Evolutionary conservation across 148 eudicot species (phyloP).

Genomic region (Bassia scoparia): DNA sequence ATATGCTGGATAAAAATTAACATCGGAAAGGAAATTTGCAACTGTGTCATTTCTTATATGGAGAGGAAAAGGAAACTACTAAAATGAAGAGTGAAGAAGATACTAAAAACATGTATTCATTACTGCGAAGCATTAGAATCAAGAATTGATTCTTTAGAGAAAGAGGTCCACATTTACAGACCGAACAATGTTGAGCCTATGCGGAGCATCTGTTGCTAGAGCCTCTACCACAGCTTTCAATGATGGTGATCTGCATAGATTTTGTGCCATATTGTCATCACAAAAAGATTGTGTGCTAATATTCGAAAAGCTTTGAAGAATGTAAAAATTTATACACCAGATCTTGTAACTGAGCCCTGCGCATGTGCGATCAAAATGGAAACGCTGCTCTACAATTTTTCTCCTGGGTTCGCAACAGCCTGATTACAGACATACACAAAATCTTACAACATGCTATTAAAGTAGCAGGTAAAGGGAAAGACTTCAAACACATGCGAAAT

Average conservation of each 20-base stretch:
- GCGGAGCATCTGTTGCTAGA: conserved; percentile 25
- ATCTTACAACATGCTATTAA: conserved; percentile 71
- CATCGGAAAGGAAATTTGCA: conserved; percentile 37
- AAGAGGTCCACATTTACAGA: conserved; percentile 8
- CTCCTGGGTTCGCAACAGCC: conserved; percentile 62
- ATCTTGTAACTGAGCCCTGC: conserved; percentile 52
- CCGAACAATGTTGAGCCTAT: conserved; percentile 21
- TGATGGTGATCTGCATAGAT: conserved; percentile 36
- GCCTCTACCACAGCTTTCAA: conserved; percentile 22
- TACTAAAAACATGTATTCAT: conserved; percentile 28
- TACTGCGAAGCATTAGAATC: conserved; percentile 25
- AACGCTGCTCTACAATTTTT: conserved; percentile 52
- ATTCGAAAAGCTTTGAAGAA: conserved; percentile 51
- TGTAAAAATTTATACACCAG: conserved; percentile 48
- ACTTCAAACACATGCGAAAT: conserved; percentile 64
- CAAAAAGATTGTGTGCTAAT: conserved; percentile 44
- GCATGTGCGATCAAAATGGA: conserved; percentile 34
- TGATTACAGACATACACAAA: conserved; percentile 59
- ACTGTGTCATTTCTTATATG: conserved; percentile 39
- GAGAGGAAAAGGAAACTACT: conserved; percentile 45
- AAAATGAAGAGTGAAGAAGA: conserved; percentile 40
- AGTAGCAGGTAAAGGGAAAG: conserved; percentile 70
- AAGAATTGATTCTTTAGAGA: conserved; percentile 12
- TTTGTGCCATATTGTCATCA: conserved; percentile 52
- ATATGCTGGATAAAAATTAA: conserved; percentile 46